phyloP scores from a whole-genome alignment of 805 yeast genomes.

The Kazachstania africana region DNA sequence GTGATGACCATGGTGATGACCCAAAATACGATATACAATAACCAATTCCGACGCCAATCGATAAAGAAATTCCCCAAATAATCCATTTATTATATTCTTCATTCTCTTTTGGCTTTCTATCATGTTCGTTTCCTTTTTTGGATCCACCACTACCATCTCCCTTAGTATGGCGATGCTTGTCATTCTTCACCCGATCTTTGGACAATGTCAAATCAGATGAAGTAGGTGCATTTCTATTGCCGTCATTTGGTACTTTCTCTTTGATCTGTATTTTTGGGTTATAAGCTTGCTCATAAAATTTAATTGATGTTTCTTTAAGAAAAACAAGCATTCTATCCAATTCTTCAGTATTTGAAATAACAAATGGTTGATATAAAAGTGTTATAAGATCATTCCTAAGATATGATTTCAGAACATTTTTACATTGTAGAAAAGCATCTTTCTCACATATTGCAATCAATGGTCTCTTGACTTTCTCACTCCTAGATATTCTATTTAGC shows the following conservation, averaged over 20 bases:
- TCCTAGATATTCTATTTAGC: conserved; percentile 15
- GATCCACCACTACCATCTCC: too few species aligned
- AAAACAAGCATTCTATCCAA: conserved; percentile 10
- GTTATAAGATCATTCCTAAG: conserved; percentile 12
- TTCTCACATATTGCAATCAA: conserved; percentile 19
- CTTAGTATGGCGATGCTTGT: too few species aligned
- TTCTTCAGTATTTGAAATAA: conserved; percentile 13
- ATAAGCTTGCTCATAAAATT: too few species aligned
- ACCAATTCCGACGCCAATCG: conserved; percentile 24
- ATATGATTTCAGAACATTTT: conserved; percentile 13
- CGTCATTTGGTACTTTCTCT: background rate
- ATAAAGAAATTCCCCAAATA: conserved; percentile 19
- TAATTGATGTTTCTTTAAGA: background rate
- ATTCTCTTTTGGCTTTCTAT: background rate
- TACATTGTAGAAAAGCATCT: conserved; percentile 19
- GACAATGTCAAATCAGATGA: too few species aligned
- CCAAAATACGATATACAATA: conserved; percentile 18
- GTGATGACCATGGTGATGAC: too few species aligned
- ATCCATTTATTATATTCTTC: conserved; percentile 2
- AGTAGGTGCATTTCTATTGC: too few species aligned
- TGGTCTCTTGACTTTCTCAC: conserved; percentile 8
- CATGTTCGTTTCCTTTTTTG: too few species aligned
- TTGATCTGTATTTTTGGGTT: background rate
- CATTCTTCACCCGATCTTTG: too few species aligned
- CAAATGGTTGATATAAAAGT: conserved; percentile 17